Percentiles rank a stretch among this genome's conserved stretches.
These are phyloP conservation scores for Nicotiana tomentosiformis DNA, from an alignment of 257 asterid species.

Conservation along the genomic window DNA sequence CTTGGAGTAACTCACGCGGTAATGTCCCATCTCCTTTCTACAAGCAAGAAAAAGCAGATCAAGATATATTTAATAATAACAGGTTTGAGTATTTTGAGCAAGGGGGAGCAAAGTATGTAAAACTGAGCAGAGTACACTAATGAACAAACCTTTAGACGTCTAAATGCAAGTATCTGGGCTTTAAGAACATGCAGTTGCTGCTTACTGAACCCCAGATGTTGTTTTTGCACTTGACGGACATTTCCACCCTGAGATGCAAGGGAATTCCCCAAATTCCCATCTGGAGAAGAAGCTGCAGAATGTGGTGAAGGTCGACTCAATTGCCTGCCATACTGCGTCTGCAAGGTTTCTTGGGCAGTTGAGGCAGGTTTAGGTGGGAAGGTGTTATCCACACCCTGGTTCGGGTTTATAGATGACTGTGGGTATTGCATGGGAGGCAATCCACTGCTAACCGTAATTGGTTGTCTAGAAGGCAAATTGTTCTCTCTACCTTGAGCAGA, in stretches of 20 bases:
- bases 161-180: slow-evolving; percentile 97
- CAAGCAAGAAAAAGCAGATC: slow-evolving; percentile 24
- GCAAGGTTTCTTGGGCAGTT: slow-evolving; percentile 47
- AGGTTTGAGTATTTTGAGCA: slow-evolving; percentile 12
- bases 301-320: slow-evolving; percentile 55
- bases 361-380: slow-evolving; percentile 39
- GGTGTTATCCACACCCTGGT: slow-evolving; percentile 62
- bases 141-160: slow-evolving; percentile 85
- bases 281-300: slow-evolving; percentile 52
- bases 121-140: slow-evolving; percentile 9
- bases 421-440: slow-evolving; percentile 48
- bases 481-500: slow-evolving; percentile 59
- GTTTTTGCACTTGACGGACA: slow-evolving; percentile 39
- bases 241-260: slow-evolving; percentile 51
- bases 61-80: slow-evolving; percentile 2
- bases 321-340: slow-evolving; percentile 51
- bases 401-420: slow-evolving; percentile 45
- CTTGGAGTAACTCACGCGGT: slow-evolving; percentile 91
- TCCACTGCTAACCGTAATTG: slow-evolving; percentile 48
- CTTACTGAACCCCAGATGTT: slow-evolving; percentile 68
- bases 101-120: slow-evolving; percentile 6
- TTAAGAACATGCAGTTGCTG: slow-evolving; percentile 94
- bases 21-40: slow-evolving; percentile 91
- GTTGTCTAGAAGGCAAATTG: slow-evolving; percentile 74
- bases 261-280: slow-evolving; percentile 52